These are phyloP conservation scores for Aschersonia sp. DNA, from an alignment of 2,329 filamentous ascomycete species.

Conservation along the genomic window DNA sequence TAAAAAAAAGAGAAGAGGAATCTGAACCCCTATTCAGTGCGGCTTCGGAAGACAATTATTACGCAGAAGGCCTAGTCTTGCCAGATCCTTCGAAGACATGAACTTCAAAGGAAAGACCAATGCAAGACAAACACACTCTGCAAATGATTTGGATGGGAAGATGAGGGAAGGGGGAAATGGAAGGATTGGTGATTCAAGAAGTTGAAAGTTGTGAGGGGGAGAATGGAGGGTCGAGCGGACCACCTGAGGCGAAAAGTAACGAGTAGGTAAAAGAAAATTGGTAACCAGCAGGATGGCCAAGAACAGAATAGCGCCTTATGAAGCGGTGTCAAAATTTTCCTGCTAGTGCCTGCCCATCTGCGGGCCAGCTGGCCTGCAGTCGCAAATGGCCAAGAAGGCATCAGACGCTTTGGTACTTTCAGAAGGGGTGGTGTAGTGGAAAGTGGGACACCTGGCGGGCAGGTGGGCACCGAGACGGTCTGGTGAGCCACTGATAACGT, in stretches of 20 bases:
- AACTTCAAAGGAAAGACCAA: slow-evolving; percentile 33
- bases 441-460: background rate
- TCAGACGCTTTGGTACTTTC: background rate
- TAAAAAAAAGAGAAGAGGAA: slow-evolving; percentile 15
- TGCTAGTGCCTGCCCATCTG: background rate
- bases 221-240: slow-evolving; percentile 12
- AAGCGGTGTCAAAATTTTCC: slow-evolving; percentile 6
- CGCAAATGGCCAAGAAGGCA: background rate
- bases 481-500: slow-evolving; percentile 2
- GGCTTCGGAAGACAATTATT: slow-evolving; percentile 18
- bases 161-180: slow-evolving; percentile 11
- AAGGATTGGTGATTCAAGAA: slow-evolving; percentile 15
- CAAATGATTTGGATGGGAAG: slow-evolving; percentile 14
- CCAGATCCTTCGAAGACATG: slow-evolving; percentile 25
- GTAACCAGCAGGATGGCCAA: slow-evolving; percentile 13
- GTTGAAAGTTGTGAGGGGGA: slow-evolving; percentile 18
- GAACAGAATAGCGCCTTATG: slow-evolving; percentile 16
- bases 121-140: slow-evolving; percentile 20
- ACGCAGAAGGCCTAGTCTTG: slow-evolving; percentile 16
- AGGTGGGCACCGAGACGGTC: background rate
- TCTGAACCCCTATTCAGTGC: slow-evolving; percentile 15
- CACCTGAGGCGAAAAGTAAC: slow-evolving; percentile 14
- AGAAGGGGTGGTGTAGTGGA: background rate
- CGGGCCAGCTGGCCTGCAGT: background rate
- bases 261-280: slow-evolving; percentile 17